Percentiles rank a stretch among this genome's conserved stretches.
These are phyloP conservation scores for Cercospora zeae-maydis DNA, from an alignment of 2,329 filamentous ascomycete species.

Conservation along the genomic window DNA sequence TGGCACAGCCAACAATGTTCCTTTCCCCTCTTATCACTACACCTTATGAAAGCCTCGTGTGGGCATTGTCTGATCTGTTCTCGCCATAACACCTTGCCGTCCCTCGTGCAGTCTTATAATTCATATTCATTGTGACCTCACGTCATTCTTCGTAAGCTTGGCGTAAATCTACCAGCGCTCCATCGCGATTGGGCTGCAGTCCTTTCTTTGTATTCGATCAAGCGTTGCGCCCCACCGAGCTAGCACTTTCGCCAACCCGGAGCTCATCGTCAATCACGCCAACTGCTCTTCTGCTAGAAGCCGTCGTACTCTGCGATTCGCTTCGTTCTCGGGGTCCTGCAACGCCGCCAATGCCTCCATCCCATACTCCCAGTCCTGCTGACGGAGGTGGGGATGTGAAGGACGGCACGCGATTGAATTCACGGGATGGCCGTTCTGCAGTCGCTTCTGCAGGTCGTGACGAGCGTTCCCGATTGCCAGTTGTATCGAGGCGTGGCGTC, in stretches of 20 bases:
- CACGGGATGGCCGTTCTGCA: background rate
- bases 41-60: slow-evolving; percentile 1
- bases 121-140: background rate
- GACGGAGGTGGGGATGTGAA: slow-evolving; percentile 19
- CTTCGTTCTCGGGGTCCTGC: slow-evolving; percentile 36
- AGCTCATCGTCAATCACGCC: slow-evolving; percentile 34
- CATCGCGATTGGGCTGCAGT: background rate
- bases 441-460: background rate
- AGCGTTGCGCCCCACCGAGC: slow-evolving; percentile 24
- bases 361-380: slow-evolving; percentile 30
- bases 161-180: slow-evolving; percentile 16
- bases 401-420: slow-evolving; percentile 16
- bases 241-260: slow-evolving; percentile 38
- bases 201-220: slow-evolving; percentile 3
- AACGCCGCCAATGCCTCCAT: slow-evolving; percentile 34
- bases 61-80: background rate
- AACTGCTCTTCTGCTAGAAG: slow-evolving; percentile 31
- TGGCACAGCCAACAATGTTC: background rate
- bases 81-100: slow-evolving; percentile 5
- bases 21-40: background rate
- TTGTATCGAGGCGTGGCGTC: slow-evolving; percentile 16
- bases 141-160: background rate
- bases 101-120: slow-evolving; percentile 6
- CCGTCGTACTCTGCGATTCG: slow-evolving; percentile 39
- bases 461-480: slow-evolving; percentile 10